Conservation (phyloP, 371 early-diverging fungal genomes). For the Actinomortierella ambigua region DNA sequence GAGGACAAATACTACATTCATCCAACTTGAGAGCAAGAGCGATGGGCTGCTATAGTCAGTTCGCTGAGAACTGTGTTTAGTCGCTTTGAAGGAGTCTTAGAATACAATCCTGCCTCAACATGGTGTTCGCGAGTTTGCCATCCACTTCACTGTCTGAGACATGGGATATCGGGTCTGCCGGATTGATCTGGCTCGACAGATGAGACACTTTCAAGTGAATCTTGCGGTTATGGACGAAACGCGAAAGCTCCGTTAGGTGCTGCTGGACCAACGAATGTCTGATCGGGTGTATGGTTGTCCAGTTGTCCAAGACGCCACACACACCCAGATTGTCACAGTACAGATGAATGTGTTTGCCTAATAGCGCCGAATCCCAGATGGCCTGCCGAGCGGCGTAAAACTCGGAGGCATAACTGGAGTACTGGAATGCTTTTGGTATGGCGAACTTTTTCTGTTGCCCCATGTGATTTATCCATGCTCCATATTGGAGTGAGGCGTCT, state of each 20-base stretch:
- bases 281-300: slow-evolving; percentile 3
- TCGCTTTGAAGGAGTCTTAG: too few species aligned
- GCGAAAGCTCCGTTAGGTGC: background rate
- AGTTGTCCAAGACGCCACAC: background rate
- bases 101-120: too few species aligned
- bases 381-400: slow-evolving; percentile 15
- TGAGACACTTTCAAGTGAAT: slow-evolving; percentile 6
- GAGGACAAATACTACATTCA: too few species aligned
- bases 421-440: too few species aligned
- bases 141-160: too few species aligned
- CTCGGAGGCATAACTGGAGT: slow-evolving; percentile 10
- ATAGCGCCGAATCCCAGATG: slow-evolving; percentile 6
- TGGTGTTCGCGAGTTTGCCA: too few species aligned
- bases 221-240: slow-evolving; percentile 6
- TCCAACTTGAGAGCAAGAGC: too few species aligned
- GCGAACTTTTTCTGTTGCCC: too few species aligned
- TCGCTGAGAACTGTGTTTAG: too few species aligned
- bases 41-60: too few species aligned
- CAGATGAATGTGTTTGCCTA: slow-evolving; percentile 8
- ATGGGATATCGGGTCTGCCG: slow-evolving; percentile 8
- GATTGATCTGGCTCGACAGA: slow-evolving; percentile 3
- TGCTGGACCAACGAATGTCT: background rate
- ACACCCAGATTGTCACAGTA: slow-evolving; percentile 8
- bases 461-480: too few species aligned
- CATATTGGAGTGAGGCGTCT: too few species aligned